Base-by-base conservation (phyloP, 2,329 filamentous ascomycete genomes). In the Curvularia sp. region DNA sequence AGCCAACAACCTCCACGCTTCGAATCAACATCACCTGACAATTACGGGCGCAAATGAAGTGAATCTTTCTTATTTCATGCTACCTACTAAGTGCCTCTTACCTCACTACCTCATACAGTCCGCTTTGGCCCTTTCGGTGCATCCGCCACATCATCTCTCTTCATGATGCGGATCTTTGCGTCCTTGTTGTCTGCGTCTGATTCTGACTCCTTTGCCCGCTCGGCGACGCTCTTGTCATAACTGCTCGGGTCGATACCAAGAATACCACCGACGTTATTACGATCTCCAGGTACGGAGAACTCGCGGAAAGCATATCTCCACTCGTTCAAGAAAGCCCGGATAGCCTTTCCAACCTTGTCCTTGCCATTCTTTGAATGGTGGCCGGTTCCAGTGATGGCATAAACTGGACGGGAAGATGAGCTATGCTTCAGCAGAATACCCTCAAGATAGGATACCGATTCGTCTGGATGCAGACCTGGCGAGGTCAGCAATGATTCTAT, bases 341-440 rank as follows among this genome's bases (percentile, higher is more conserved):
- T 89, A 1, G 93, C 93, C 79, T 96, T 97, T 73, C 94, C 94
- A 35, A 99, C 92, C 80, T 99, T 99, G 79, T 99, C 95, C 77
- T 98, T 98, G 70, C 95, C 94, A 74, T 97, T 97, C 82, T 98
- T 98, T 76, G 92, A 96, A 79, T 99, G 95, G 73, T 98, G 93
- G 3, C 94, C 95, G 0, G 94, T 98, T 44, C 95, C 95, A 1
- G 93, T 97, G 75, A 99, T 98, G 66, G 93, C 93, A 75, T 98
- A 99, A 42, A 99, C 86, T 2, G 94, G 91, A 22, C 88, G 85
- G 5, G 82, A 79, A 35, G 84, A 84, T 66, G 90, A 88, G 65
- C 87, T 85, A 72, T 97, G 95, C 72, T 96, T 92, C 61, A 93
- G 83, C 22, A 99, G 87, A 39, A 96, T 90, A 63, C 89, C 89